A percentile compares a stretch with the other conserved stretches of the same genome.
Evolutionary conservation across 441 rosid species (phyloP).

Genomic region (Gossypium trilobum): DNA sequence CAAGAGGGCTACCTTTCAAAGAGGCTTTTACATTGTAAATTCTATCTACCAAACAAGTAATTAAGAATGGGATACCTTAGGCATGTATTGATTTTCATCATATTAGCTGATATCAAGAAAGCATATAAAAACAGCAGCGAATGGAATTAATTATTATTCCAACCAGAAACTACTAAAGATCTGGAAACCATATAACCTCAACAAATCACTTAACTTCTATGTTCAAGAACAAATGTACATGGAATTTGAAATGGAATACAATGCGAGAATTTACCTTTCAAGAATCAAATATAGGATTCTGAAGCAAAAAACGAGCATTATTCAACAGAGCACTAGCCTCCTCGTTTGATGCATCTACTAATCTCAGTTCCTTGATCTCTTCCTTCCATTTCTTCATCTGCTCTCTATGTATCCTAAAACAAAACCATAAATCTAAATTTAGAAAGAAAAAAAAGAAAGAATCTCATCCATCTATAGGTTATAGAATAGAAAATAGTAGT

Average conservation of each 20-base stretch:
- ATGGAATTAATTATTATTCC: no score
- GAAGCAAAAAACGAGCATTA: conserved; percentile 52
- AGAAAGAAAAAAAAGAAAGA: neutral
- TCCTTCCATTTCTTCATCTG: conserved; percentile 78
- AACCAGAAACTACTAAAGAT: no score
- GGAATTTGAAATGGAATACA: neutral
- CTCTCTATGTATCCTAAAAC: conserved; percentile 62
- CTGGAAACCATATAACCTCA: neutral
- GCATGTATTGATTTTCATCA: no score
- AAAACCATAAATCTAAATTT: neutral
- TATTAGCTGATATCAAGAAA: no score
- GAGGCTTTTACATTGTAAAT: no score
- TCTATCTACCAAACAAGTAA: no score
- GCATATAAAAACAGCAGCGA: no score
- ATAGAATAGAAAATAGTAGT: neutral
- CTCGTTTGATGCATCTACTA: conserved; percentile 68
- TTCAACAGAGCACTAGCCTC: conserved; percentile 47
- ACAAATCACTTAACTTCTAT: neutral
- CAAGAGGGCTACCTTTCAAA: no score
- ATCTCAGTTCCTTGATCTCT: conserved; percentile 60
- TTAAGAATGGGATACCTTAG: no score
- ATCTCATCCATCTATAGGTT: neutral
- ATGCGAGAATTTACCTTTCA: conserved; percentile 31
- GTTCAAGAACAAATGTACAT: neutral
- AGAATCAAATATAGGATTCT: conserved; percentile 39